Conservation (phyloP, 306 rosid species). For the Acacia crassicarpa region DNA sequence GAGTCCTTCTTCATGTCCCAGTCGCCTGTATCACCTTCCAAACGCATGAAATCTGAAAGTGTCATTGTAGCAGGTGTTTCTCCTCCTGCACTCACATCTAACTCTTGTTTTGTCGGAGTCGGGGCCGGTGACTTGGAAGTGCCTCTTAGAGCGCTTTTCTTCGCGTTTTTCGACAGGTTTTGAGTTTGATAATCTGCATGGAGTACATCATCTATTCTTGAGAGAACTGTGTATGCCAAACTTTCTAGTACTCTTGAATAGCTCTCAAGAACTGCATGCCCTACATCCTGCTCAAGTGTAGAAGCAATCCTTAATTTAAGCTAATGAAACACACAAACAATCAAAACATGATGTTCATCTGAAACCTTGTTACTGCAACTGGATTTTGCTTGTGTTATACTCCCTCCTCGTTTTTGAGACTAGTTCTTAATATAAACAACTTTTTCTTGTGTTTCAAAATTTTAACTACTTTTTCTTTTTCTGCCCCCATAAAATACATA, state of each 20-base stretch:
- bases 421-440: too few relatives aligned
- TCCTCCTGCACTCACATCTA: conserved; percentile 34
- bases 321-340: not conserved
- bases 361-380: not conserved
- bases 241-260: conserved; percentile 96
- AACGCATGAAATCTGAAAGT: conserved; percentile 90
- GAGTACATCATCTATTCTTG: conserved; percentile 94
- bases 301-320: not conserved
- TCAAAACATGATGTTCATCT: not conserved
- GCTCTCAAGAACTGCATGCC: conserved; percentile 94
- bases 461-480: too few relatives aligned
- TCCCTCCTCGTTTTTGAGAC: too few relatives aligned
- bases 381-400: not conserved
- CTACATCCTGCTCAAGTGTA: conserved; percentile 71
- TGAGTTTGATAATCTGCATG: conserved; percentile 71
- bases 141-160: conserved; percentile 26
- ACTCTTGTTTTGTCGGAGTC: conserved; percentile 38
- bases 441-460: too few relatives aligned
- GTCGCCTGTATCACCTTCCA: conserved; percentile 61
- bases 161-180: conserved; percentile 42
- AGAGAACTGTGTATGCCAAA: conserved; percentile 91
- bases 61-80: conserved; percentile 55
- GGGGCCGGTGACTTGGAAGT: conserved; percentile 31
- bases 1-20: conserved; percentile 47
- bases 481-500: too few relatives aligned